A percentile compares a stretch with the other conserved stretches of the same genome.
These are phyloP conservation scores for Penicillium sp. DNA, from an alignment of 2,329 filamentous ascomycete genomes.

Conservation along the genomic window DNA sequence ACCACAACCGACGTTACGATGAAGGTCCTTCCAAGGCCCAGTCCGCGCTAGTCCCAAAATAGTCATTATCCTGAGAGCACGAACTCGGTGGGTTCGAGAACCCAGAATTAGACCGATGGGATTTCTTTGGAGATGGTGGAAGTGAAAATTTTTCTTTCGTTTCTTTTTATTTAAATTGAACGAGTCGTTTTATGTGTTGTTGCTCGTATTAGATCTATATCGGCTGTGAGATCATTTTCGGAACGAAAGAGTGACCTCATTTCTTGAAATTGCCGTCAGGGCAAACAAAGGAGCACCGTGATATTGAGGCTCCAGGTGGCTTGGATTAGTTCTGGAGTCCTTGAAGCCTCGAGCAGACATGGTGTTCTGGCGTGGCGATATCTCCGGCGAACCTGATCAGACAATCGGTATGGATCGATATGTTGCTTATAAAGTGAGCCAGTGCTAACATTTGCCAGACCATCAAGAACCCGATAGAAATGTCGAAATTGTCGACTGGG, in stretches of 20 bases:
- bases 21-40: constrained; percentile 1
- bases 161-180: neutral
- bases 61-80: constrained; percentile 22
- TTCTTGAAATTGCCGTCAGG: neutral
- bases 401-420: constrained; percentile 13
- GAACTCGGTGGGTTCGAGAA: constrained; percentile 9
- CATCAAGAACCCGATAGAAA: constrained; percentile 13
- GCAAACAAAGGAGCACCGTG: neutral
- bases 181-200: neutral
- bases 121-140: neutral
- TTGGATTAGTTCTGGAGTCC: neutral
- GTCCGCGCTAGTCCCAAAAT: constrained; percentile 20
- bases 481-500: constrained; percentile 26
- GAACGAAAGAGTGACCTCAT: constrained; percentile 17
- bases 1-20: constrained; percentile 9
- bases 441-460: constrained; percentile 10
- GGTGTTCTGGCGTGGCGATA: constrained; percentile 23
- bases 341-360: constrained; percentile 6
- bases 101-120: constrained; percentile 2
- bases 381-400: constrained; percentile 19
- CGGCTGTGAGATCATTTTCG: constrained; percentile 4
- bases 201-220: constrained; percentile 1
- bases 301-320: neutral
- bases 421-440: neutral
- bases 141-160: constrained; percentile 3